Evolutionary conservation across 345 rosid species (phyloP), one percentile per base, ranked within the genome.

Genomic region (Moricandia moricandioides): DNA sequence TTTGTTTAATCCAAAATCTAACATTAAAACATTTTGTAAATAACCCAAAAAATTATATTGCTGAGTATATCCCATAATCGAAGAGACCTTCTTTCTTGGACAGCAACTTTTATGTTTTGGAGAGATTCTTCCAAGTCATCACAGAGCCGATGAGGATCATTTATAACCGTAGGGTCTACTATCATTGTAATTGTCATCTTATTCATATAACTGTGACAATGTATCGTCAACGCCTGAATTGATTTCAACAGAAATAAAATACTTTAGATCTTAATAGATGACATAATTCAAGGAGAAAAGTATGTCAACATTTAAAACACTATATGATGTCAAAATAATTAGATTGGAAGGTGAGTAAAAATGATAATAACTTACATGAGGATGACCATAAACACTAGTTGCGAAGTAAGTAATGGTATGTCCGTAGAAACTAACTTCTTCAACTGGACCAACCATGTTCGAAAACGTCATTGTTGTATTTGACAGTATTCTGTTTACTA

Each of bases 161-260:
- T 84, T 71, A 93, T 85, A 27, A 82, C 86, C 24, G 81, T 83
- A 17, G 89, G 92, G 71, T 93, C 97, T 17, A 83, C 91, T 0
- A 89, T 85, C 3, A 89, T 12, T 76, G 82, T 82, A 37, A 93
- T 69, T 3, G 82, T 86, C 93, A 91, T 85, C 83, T 82, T 87
- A 29, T 89, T 79, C 43, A 73, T 77, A 69, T 93, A 89, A 71
- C 97, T 93, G 47, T 89, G 98, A 65, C 78, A 91, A 81, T 93
- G 97, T 12, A 88, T 58, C 6, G 92, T 91, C 83, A 91, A 39
- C 5, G 97, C 97, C 98, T 91, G 77, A 47, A 37, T 52, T 10
- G 8, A 12, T 9, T 4, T 37, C 65, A 58, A 21, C 24, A 63
- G 47, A n/a, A 67, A 21, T 60, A 9, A 31, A 17, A n/a, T 60